These are phyloP conservation scores for Exophiala lecanii-corni DNA, from an alignment of 2,329 filamentous ascomycete species.

Conservation along the genomic window DNA sequence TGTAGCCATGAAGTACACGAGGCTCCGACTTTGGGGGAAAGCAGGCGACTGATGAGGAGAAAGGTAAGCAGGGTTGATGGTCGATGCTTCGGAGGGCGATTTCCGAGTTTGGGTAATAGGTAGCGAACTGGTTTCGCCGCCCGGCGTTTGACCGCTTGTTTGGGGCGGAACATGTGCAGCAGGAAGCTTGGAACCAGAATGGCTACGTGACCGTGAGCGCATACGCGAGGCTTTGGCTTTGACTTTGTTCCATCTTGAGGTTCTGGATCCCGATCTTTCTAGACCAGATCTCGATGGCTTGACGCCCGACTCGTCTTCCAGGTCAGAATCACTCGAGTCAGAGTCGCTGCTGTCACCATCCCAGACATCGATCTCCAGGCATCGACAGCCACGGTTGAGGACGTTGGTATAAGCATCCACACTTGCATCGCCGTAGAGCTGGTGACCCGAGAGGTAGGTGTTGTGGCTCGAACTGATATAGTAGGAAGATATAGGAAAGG, in stretches of 20 bases:
- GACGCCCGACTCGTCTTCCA: conserved; percentile 15
- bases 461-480: conserved; percentile 95
- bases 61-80: conserved; percentile 8
- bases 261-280: conserved; percentile 16
- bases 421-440: conserved; percentile 72
- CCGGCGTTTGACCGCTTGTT: not conserved
- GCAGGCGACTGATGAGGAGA: conserved; percentile 14
- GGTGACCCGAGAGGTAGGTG: conserved; percentile 84
- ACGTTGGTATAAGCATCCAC: conserved; percentile 74
- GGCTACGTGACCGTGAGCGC: conserved; percentile 16
- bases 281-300: not conserved
- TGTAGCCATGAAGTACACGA: conserved; percentile 80
- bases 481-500: conserved; percentile 75
- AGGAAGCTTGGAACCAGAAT: conserved; percentile 8
- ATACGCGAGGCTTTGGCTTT: conserved; percentile 24
- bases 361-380: conserved; percentile 94
- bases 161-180: not conserved
- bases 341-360: conserved; percentile 57
- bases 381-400: conserved; percentile 72
- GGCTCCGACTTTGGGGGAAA: conserved; percentile 55
- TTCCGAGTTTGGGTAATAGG: not conserved
- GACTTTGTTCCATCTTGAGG: conserved; percentile 21
- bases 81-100: conserved; percentile 1
- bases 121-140: not conserved
- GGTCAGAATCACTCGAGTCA: conserved; percentile 27